Evolutionary conservation across 31 red algal species (phyloP), one percentile per base, ranked within the genome.

Genomic region (Porphyra umbilicalis): DNA sequence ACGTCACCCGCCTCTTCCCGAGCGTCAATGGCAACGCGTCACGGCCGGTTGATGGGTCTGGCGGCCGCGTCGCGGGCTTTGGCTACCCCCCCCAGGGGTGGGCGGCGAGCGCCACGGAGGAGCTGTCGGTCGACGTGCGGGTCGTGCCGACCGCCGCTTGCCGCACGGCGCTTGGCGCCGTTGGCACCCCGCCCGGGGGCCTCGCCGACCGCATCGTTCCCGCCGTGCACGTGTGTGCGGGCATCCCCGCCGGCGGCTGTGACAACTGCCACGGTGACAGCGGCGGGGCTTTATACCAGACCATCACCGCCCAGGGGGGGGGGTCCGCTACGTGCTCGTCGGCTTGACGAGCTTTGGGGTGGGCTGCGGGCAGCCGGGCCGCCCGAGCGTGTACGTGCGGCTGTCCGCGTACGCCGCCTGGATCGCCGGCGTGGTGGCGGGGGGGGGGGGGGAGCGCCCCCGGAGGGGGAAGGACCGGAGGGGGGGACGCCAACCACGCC

Each of bases 231-330:
- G 32, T 90, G 35, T 90, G 88, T 29, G 82, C 83, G 35, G 83
- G 83, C 10, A 76, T 85, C 36, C 36, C 74, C 31, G 68, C 29
- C 13, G 88, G 88, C 20, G 88, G 88, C 18, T 90, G 88, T 38
- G 88, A 90, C 34, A 78, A 82, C 57, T 90, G 83, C 82, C 46
- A 90, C 18, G 88, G 83, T 15, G 88, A 90, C 37, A 83, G 79
- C 37, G 83, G 88, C 31, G 88, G 88, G 32, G 82, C 88, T 30
- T 79, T 85, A 82, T 85, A 85, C 33, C 67, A 84, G 34, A 35
- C 80, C 32, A 82, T 40, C 8, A 6, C 76, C 2, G 15, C 36
- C 9, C 76, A 36, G 9, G 35, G 30, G 10, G 76, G 76, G 76
- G 67, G 77, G 36, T 32, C 3, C 37, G 78, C 32, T 76, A n/a